Evolutionary conservation across 768 basidiomycete genomes (phyloP), one percentile per base, ranked within the genome.

Genomic region (Gloeopeniophorella convolvens): DNA sequence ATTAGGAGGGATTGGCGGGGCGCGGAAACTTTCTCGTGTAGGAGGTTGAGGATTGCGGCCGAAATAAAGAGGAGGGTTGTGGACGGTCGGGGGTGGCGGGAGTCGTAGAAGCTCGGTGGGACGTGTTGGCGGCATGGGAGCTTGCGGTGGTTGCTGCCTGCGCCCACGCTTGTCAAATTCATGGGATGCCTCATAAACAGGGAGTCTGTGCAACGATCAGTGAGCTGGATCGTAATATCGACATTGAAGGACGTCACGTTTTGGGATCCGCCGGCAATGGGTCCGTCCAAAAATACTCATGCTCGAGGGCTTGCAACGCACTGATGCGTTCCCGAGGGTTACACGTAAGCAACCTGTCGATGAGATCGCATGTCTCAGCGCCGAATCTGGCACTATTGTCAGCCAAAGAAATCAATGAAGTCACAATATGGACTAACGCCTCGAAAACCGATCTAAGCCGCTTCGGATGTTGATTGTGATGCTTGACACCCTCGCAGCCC

Each of bases 241-340:
- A 18, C n/a, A 42, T 27, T 2, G 0, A 24, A 30, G 36, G 24
- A 51, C 70, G 80, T 50, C 60, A 88, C 88, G 78, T 77, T 65
- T 83, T 86, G 1, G 87, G 88, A 68, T 89, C 86, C 18, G 87
- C 87, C 30, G 93, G 89, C 31, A 91, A 60, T 0, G 95, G 94
- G 56, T 89, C 83, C 0, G 82, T 83, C 89, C 90, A 96, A 66
- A 98, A 96, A 71, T 92, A 98, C 16, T 88, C 83, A 63, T 97
- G 92, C 59, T 93, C 85, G 45, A 97, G 75, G 0, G 94, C 94
- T 50, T 90, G 76, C 2, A 78, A 67, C 8, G 95, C 95, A 1
- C 93, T 92, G 33, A 92, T 76, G 16, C 95, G 77, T 49, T 86
- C 78, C 53, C 75, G 73, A 2, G 95, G 95, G 63, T 97, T 88